A percentile compares a stretch with the other conserved stretches of the same genome.
These are phyloP conservation scores for Pseudogymnoascus sp. DNA, from an alignment of 2,329 filamentous ascomycete species.

Conservation along the genomic window DNA sequence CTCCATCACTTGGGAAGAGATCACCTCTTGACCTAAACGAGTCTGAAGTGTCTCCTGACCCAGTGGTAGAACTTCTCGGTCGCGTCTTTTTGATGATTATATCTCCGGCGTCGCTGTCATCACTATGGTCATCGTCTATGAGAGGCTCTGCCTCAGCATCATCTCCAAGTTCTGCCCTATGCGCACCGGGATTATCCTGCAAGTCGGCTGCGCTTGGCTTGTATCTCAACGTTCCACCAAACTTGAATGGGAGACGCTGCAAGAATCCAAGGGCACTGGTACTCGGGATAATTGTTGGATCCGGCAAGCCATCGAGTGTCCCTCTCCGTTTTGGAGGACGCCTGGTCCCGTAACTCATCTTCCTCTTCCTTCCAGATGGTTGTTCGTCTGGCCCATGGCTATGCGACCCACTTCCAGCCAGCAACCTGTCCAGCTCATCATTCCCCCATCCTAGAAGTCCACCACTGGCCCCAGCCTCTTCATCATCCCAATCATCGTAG, in stretches of 20 bases:
- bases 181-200: conserved; percentile 67
- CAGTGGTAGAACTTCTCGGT: conserved; percentile 68
- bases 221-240: conserved; percentile 76
- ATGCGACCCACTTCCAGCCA: conserved; percentile 57
- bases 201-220: conserved; percentile 85
- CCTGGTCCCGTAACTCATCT: conserved; percentile 83
- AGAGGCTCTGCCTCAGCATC: conserved; percentile 60
- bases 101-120: conserved; percentile 20
- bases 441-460: conserved; percentile 67
- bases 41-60: conserved; percentile 73
- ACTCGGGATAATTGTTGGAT: conserved; percentile 84
- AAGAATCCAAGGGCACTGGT: conserved; percentile 81
- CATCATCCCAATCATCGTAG: conserved; percentile 90
- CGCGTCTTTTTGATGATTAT: conserved; percentile 31
- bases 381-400: conserved; percentile 36
- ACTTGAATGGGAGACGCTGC: conserved; percentile 72
- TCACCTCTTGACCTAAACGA: conserved; percentile 83
- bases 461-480: conserved; percentile 40
- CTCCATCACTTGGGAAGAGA: conserved; percentile 77
- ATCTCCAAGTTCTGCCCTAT: conserved; percentile 32
- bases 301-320: conserved; percentile 39
- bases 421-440: conserved; percentile 76
- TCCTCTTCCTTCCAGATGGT: conserved; percentile 64
- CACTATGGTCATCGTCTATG: conserved; percentile 52
- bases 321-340: conserved; percentile 49